Evolutionary conservation across 2,329 filamentous ascomycete genomes (phyloP), one percentile per base, ranked within the genome.

Genomic region (Colletotrichum australisinense): DNA sequence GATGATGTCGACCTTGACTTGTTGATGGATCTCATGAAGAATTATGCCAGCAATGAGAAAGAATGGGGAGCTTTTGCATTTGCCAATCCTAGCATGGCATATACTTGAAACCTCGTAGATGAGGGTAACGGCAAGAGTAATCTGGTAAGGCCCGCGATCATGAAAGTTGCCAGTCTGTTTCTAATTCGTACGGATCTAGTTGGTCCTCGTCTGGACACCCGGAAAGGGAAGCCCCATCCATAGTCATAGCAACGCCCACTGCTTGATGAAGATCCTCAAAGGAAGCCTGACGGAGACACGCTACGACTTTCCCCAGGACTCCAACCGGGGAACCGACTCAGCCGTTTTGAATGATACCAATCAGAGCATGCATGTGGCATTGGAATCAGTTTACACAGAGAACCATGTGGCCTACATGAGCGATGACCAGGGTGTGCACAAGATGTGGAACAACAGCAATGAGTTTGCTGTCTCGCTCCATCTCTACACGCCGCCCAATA

Each of bases 341-440:
- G n/a, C 8, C 14, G 12, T 14, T 1, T 5, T 19, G 42, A 8
- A 3, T 14, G 16, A 6, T 11, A 12, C 22, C 5, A n/a, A 8
- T 7, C 14, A 46, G 2, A 49, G 19, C 7, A 46, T 60, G 58
- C 22, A 60, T 3, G 35, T 46, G 14, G 16, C 91, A 75, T 91
- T 90, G 52, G 89, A 94, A 78, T 93, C 89, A 38, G 88, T 87
- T 46, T 94, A 94, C 78, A 84, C 86, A 57, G 87, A 92, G 79
- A 93, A 96, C 75, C 86, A 93, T 74, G 94, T 97, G 46, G 92
- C 94, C 5, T 98, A 98, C 82, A 97, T 98, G 92, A 93, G 94
- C 46, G 95, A 98, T 81, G 90, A 94, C 84, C 90, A 97, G 26
- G 95, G 95, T 22, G 86, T 98, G 46, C 95, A 98, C 83, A 91